phyloP scores from a whole-genome alignment of 805 yeast species.

The Cephaloascus fragrans region DNA sequence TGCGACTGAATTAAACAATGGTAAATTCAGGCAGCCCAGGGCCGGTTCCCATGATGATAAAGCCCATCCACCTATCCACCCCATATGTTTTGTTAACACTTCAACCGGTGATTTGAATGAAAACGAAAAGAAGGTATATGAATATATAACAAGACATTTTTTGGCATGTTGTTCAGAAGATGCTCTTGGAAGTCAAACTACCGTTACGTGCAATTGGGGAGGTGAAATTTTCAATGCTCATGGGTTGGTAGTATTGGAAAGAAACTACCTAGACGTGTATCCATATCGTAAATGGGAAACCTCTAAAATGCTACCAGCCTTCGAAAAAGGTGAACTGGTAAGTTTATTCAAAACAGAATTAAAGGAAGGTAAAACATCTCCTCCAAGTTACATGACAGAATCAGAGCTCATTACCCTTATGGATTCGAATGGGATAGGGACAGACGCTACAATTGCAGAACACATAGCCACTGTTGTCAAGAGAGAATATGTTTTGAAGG shows the following conservation, averaged over 20 bases:
- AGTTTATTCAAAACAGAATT: constrained; percentile 48
- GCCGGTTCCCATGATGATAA: constrained; percentile 80
- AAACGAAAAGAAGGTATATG: constrained; percentile 68
- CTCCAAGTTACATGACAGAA: constrained; percentile 84
- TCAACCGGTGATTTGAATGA: constrained; percentile 13
- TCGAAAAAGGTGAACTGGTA: constrained; percentile 47
- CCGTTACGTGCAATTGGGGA: constrained; percentile 66
- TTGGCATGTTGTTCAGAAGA: constrained; percentile 88
- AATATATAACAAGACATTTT: constrained; percentile 76
- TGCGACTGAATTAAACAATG: constrained; percentile 33
- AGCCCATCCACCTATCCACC: constrained; percentile 99
- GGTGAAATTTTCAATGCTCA: constrained; percentile 59
- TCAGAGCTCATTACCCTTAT: constrained; percentile 83
- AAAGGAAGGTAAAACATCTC: constrained; percentile 64
- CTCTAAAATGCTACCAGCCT: constrained; percentile 51
- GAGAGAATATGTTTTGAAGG: constrained; percentile 56
- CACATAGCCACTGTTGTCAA: constrained; percentile 75
- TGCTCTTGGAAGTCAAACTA: constrained; percentile 68
- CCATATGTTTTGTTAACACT: constrained; percentile 41
- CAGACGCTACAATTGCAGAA: constrained; percentile 98
- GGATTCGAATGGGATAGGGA: constrained; percentile 97
- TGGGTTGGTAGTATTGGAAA: constrained; percentile 67
- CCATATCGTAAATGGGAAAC: constrained; percentile 74
- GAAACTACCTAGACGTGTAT: constrained; percentile 75
- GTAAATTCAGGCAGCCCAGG: constrained; percentile 57